Conservation (phyloP, 306 rosid genomes). For the Casuarina cunninghamiana region DNA sequence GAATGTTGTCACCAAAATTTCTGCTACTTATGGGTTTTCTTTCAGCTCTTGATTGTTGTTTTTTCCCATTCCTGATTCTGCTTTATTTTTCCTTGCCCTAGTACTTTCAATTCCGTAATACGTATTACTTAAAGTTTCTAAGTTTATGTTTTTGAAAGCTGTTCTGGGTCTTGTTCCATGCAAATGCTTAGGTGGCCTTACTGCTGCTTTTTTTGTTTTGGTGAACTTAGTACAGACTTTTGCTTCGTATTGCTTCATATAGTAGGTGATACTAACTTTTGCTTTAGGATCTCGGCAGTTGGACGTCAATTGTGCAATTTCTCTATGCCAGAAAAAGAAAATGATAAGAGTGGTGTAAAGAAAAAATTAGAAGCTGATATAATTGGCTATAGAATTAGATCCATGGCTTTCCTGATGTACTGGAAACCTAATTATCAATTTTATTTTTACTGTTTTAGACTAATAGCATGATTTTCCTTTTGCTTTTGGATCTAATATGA, state of each 20-base stretch:
- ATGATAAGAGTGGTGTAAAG: not conserved
- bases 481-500: not conserved
- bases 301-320: not conserved
- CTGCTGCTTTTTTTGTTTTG: not conserved
- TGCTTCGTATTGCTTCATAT: not conserved
- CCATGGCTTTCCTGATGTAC: not conserved
- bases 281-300: not conserved
- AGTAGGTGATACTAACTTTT: not conserved
- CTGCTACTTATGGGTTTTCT: not conserved
- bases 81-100: not conserved
- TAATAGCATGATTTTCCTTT: not conserved
- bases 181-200: not conserved
- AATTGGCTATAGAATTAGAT: not conserved
- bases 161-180: not conserved
- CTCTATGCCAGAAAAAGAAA: not conserved
- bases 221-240: not conserved
- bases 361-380: not conserved
- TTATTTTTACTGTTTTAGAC: not conserved
- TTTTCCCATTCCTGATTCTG: conserved; percentile 1
- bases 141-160: not conserved
- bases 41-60: not conserved
- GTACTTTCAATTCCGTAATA: not conserved
- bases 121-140: not conserved
- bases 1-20: conserved; percentile 3
- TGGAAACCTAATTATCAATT: not conserved